Evolutionary conservation across 768 basidiomycete species (phyloP).

Genomic region (Termitomyces sp.): DNA sequence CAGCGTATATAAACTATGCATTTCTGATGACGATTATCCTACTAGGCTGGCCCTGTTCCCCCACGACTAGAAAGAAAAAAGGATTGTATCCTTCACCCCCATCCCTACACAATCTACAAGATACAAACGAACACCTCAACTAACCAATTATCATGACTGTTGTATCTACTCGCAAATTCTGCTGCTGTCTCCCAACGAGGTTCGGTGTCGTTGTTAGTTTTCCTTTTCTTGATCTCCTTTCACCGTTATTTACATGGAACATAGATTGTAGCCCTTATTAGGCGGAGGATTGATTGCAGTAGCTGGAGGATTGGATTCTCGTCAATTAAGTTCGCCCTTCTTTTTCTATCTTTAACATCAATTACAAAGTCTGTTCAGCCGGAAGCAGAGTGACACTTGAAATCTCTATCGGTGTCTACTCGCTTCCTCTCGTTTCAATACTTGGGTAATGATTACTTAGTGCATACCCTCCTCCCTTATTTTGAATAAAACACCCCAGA

Average conservation of each 20-base stretch:
- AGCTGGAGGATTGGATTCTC: conserved; percentile 18
- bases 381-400: conserved; percentile 34
- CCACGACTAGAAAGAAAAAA: conserved; percentile 12
- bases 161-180: conserved; percentile 38
- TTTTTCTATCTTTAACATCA: background rate
- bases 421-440: conserved; percentile 34
- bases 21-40: conserved; percentile 5
- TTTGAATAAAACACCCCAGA: conserved; percentile 16
- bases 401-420: conserved; percentile 36
- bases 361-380: conserved; percentile 12
- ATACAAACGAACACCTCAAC: conserved; percentile 1
- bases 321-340: conserved; percentile 7
- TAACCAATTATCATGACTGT: conserved; percentile 24
- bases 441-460: conserved; percentile 30
- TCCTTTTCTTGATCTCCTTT: background rate
- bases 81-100: conserved; percentile 14
- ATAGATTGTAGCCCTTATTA: conserved; percentile 37
- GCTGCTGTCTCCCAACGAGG: conserved; percentile 45
- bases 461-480: background rate
- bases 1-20: conserved; percentile 26
- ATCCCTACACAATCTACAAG: conserved; percentile 5
- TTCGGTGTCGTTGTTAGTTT: conserved; percentile 39
- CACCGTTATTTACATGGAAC: background rate
- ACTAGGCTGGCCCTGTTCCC: conserved; percentile 45
- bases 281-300: conserved; percentile 36